Evolutionary conservation across 768 basidiomycete genomes (phyloP).

Genomic region (Lactarius akahatsu): DNA sequence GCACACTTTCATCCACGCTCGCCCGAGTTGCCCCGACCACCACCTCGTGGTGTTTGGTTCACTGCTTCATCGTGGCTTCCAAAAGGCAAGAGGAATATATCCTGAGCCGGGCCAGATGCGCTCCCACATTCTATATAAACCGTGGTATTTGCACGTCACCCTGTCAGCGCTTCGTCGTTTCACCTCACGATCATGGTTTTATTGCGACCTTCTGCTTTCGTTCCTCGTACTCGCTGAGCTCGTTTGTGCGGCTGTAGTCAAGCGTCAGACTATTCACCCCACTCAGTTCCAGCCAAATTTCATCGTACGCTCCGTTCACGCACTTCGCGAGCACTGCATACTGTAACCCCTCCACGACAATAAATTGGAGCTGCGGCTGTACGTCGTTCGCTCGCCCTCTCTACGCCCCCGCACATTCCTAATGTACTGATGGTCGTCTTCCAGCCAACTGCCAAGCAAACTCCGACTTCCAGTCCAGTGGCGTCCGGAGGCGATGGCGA

Average conservation of each 20-base stretch:
- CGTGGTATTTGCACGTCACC: neutral
- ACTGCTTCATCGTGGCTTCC: neutral
- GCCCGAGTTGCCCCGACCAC: neutral
- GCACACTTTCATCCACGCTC: neutral
- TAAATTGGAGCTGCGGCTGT: conserved; percentile 36
- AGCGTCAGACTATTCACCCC: conserved; percentile 30
- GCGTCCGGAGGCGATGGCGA: conserved; percentile 50
- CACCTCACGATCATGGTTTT: neutral
- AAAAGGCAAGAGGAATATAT: neutral
- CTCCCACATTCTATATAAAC: neutral
- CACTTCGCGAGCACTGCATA: conserved; percentile 37
- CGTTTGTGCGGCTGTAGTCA: neutral
- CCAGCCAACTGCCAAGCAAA: conserved; percentile 50
- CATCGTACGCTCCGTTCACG: conserved; percentile 34
- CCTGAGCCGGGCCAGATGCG: neutral
- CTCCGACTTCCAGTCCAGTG: conserved; percentile 46
- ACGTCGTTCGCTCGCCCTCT: conserved; percentile 3
- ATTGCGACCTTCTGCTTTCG: neutral
- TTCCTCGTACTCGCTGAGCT: neutral
- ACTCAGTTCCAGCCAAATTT: conserved; percentile 33
- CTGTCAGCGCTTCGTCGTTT: too few species aligned
- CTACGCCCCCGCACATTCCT: neutral
- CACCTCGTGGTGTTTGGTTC: neutral
- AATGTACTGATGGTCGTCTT: neutral
- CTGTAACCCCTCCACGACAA: conserved; percentile 33